Base-by-base conservation (phyloP, 805 yeast species). In the Candida sithepensis region DNA sequence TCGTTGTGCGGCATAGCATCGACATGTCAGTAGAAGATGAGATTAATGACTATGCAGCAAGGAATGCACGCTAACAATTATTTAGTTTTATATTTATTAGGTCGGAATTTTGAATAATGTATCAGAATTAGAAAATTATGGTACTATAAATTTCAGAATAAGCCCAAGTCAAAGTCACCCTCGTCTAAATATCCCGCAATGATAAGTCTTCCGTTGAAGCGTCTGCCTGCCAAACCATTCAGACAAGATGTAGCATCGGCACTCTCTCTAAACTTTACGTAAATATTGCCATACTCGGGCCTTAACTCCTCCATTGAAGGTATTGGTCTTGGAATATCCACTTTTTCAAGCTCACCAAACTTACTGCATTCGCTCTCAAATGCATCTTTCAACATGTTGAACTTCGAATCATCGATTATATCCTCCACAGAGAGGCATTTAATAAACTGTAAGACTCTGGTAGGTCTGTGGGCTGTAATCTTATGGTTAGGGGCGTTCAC, bases 271-370 rank as follows among this genome's bases (percentile, higher is more conserved):
- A 85, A 90, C 62, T 84, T 80, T 20, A 87, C 79, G 62, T 74
- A 89, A 0, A 89, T 73, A 52, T 79, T 84, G 0, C 97, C 96
- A 42, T 83, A 73, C 5, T 86, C 88, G 2, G 84, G 46, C 60
- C 73, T 69, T 54, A 74, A 57, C 58, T 79, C 73, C 60, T 75
- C 65, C 13, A 52, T 32, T 14, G 55, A 52, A 0, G 83, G 90
- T 54, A 75, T 72, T 0, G 94, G 90, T 54, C 75, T 72, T 0
- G 94, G 90, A 16, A 89, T 78, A 47, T 73, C 74, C 1, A 88
- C 66, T 3, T 77, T 71, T 14, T 66, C 67, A 4, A 86, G 77
- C 2, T 62, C 66, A 1, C 88, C 90, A 53, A 67, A 67, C 47
- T 69, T 66, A n/a, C 64, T 56, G 38, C 81, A 78, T 53, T 81